phyloP scores from a whole-genome alignment of 1,139 yeast species.

The Candida gigantensis region DNA sequence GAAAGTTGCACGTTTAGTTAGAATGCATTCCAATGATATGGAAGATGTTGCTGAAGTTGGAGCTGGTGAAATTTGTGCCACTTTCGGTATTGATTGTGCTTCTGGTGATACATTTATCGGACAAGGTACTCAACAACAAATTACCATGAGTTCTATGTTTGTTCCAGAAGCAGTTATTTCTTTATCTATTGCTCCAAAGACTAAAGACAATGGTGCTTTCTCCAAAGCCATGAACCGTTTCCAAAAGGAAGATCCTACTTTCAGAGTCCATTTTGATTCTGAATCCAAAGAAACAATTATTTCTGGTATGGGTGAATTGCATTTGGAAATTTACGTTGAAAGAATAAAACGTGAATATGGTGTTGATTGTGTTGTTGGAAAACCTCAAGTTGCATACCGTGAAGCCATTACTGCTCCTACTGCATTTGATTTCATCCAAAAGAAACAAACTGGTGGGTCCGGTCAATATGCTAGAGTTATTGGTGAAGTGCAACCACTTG shows the following conservation, averaged over 20 bases:
- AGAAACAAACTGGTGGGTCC: conserved; percentile 99
- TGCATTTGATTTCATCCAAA: conserved; percentile 91
- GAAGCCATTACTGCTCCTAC: conserved; percentile 80
- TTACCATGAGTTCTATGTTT: conserved; percentile 95
- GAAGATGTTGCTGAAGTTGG: conserved; percentile 95
- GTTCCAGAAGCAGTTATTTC: conserved; percentile 99
- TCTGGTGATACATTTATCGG: conserved; percentile 95
- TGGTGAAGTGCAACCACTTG: conserved; percentile 73
- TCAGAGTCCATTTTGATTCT: conserved; percentile 84
- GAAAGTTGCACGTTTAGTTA: conserved; percentile 90
- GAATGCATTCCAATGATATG: conserved; percentile 99
- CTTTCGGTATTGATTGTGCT: conserved; percentile 99
- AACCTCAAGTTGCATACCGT: conserved; percentile 97
- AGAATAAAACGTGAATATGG: conserved; percentile 97
- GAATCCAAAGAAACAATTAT: conserved; percentile 96
- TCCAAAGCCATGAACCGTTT: conserved; percentile 96
- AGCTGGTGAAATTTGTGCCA: conserved; percentile 99
- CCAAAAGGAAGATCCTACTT: conserved; percentile 98
- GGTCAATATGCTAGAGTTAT: conserved; percentile 98
- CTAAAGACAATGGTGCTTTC: conserved; percentile 81
- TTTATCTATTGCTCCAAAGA: conserved; percentile 82
- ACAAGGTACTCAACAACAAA: conserved; percentile 66
- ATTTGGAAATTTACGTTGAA: conserved; percentile 94
- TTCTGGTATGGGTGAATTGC: conserved; percentile 98
- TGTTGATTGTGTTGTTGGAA: conserved; percentile 93